Percentiles rank a stretch among this genome's conserved stretches.
phyloP scores from a whole-genome alignment of 1,139 yeast species.

The Tardiomyces blankii region DNA sequence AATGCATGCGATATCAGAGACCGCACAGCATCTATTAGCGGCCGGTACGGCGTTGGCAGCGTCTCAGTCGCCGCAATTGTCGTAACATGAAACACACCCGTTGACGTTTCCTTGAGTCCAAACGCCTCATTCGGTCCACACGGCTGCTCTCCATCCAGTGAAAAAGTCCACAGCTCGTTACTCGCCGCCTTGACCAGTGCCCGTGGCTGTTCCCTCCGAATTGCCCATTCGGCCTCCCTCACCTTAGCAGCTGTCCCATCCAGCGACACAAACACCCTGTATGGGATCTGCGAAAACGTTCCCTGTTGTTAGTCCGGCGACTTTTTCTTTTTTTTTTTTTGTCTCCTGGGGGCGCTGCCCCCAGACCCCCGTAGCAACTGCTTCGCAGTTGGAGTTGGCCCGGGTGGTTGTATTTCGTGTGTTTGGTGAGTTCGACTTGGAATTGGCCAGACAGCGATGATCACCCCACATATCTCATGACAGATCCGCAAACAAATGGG shows the following conservation, averaged over 20 bases:
- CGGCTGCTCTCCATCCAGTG: neutral
- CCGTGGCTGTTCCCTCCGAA: neutral
- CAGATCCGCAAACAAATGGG: too few species aligned
- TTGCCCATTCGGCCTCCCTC: neutral
- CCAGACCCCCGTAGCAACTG: neutral
- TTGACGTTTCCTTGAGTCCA: neutral
- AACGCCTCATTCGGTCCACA: neutral
- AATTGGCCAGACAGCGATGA: too few species aligned
- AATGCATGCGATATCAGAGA: neutral
- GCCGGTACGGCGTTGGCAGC: neutral
- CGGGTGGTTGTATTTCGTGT: too few species aligned
- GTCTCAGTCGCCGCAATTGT: neutral
- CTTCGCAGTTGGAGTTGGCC: too few species aligned
- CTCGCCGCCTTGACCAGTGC: neutral
- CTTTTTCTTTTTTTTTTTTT: too few species aligned
- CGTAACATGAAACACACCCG: neutral
- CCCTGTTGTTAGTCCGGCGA: neutral
- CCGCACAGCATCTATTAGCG: neutral
- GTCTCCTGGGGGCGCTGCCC: too few species aligned
- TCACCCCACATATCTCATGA: too few species aligned
- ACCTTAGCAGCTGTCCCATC: neutral
- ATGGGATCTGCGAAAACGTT: neutral
- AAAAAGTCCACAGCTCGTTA: neutral
- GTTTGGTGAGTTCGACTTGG: too few species aligned
- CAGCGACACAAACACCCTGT: neutral